Evolutionary conservation across 495 filamentous ascomycete genomes (phyloP).

Genomic region (Podospora didyma): DNA sequence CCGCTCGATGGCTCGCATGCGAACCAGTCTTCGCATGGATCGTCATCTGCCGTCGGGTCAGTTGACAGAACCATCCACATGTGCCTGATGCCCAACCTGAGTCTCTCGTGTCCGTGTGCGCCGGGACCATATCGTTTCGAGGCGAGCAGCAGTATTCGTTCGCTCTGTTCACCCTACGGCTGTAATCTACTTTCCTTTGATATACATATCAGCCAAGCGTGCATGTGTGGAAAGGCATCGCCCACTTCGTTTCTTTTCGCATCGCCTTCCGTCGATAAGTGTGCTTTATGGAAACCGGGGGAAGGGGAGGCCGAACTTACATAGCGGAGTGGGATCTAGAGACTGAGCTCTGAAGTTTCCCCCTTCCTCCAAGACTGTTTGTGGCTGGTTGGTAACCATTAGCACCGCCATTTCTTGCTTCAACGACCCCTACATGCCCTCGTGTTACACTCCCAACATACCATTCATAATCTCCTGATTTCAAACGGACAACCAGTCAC

Average conservation of each 20-base stretch:
- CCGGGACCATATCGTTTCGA: no score
- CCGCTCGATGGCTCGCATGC: constrained; percentile 8
- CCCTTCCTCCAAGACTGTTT: not conserved
- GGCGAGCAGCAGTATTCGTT: no score
- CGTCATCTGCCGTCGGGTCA: not conserved
- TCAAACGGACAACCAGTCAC: not conserved
- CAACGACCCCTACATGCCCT: no score
- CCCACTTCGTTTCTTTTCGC: no score
- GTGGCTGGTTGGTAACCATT: not conserved
- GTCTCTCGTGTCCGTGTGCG: not conserved
- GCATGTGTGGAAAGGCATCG: no score
- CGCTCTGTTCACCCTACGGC: no score
- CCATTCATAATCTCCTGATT: no score
- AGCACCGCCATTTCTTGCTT: no score
- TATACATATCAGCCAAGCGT: no score
- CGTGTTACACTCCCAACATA: no score
- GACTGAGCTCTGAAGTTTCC: not conserved
- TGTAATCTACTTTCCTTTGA: no score
- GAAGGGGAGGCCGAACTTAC: not conserved
- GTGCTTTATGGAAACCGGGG: not conserved
- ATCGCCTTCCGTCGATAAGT: not conserved
- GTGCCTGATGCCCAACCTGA: not conserved
- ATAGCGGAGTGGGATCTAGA: not conserved
- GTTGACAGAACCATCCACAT: not conserved
- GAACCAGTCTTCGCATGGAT: not conserved